These are phyloP conservation scores for Gryganskiella cystojenkinii DNA, from an alignment of 192 early-diverging fungal genomes.

Conservation along the genomic window DNA sequence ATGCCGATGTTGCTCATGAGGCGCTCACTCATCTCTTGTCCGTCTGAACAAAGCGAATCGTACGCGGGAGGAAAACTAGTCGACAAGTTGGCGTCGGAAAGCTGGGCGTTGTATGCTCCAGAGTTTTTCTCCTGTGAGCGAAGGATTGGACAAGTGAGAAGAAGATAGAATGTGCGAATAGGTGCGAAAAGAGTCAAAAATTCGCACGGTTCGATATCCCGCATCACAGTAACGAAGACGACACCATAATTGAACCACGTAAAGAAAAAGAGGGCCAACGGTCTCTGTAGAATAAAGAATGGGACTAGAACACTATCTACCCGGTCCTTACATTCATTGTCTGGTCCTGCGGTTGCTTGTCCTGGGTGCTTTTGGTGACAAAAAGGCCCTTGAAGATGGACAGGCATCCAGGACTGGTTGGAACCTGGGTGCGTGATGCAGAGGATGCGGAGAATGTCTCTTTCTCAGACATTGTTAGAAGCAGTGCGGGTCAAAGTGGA, in stretches of 20 bases:
- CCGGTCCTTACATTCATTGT: conserved; percentile 10
- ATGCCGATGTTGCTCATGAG: too few relatives aligned
- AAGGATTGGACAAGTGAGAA: not conserved
- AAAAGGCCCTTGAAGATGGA: conserved; percentile 39
- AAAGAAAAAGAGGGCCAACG: not conserved
- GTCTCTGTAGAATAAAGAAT: not conserved
- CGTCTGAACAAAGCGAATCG: conserved; percentile 20
- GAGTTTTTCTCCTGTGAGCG: conserved; percentile 20
- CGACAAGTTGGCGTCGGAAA: not conserved
- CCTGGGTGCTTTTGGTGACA: not conserved
- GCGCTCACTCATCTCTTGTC: conserved; percentile 22
- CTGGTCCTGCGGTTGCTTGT: not conserved
- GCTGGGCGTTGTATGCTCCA: conserved; percentile 4
- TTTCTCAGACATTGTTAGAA: conserved; percentile 43
- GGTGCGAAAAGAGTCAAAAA: too few relatives aligned
- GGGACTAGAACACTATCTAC: too few relatives aligned
- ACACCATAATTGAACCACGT: not conserved
- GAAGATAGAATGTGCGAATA: too few relatives aligned
- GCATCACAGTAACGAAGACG: too few relatives aligned
- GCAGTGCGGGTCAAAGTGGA: not conserved
- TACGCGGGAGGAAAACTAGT: conserved; percentile 28
- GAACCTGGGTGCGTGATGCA: not conserved
- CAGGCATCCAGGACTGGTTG: conserved; percentile 22
- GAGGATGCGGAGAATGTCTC: not conserved
- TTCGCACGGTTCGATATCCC: too few relatives aligned